These are phyloP conservation scores for Hortiboletus campestris DNA, from an alignment of 768 basidiomycete species.

Conservation along the genomic window DNA sequence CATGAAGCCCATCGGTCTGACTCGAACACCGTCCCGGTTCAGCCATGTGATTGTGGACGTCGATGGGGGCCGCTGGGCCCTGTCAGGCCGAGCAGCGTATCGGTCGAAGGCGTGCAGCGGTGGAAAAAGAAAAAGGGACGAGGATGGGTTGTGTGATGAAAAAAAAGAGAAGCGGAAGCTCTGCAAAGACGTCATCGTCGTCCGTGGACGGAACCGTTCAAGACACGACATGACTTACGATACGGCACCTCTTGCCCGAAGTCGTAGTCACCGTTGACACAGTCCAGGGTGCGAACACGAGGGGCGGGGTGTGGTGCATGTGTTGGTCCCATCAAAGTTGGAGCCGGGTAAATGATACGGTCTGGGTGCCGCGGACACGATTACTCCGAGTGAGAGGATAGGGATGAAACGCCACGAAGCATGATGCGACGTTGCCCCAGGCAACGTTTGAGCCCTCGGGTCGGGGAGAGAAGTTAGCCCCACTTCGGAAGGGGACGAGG, in stretches of 20 bases:
- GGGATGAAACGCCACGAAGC: constrained; percentile 10
- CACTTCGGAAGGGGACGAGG: background rate
- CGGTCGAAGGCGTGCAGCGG: background rate
- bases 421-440: background rate
- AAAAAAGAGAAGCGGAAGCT: background rate
- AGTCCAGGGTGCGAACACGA: constrained; percentile 3
- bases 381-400: background rate
- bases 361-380: constrained; percentile 10
- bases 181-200: background rate
- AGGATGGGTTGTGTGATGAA: background rate
- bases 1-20: background rate
- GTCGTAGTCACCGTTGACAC: background rate
- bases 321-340: background rate
- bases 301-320: background rate
- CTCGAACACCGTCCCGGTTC: background rate
- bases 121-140: background rate
- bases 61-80: background rate
- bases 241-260: background rate
- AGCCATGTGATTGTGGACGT: background rate
- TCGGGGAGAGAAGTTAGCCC: background rate
- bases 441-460: background rate
- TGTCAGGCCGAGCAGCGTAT: background rate
- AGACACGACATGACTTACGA: background rate
- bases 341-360: background rate
- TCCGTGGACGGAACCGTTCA: background rate